These are phyloP conservation scores for Xylariaceae sp. DNA, from an alignment of 2,329 filamentous ascomycete genomes.

Conservation along the genomic window DNA sequence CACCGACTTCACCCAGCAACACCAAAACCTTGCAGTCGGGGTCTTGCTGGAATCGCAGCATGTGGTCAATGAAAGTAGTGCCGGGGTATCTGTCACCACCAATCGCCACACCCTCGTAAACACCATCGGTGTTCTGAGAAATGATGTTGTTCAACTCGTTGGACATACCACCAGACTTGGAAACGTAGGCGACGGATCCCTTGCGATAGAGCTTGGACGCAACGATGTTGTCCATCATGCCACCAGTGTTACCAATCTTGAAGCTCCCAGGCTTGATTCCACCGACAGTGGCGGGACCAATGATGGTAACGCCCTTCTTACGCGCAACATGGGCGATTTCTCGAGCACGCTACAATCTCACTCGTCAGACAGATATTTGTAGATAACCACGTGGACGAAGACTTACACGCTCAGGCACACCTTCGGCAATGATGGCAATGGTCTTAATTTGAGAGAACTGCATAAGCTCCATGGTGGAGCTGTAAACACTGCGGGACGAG, in stretches of 20 bases:
- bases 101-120: constrained; percentile 98
- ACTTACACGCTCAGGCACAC: constrained; percentile 94
- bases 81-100: constrained; percentile 98
- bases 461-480: constrained; percentile 98
- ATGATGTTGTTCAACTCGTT: constrained; percentile 99
- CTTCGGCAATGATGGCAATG: constrained; percentile 98
- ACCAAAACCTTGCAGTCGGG: constrained; percentile 97
- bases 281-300: constrained; percentile 96
- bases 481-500: constrained; percentile 97
- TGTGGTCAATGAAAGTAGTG: constrained; percentile 98
- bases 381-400: background rate
- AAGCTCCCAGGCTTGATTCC: constrained; percentile 99
- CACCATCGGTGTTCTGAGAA: constrained; percentile 91
- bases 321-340: constrained; percentile 95
- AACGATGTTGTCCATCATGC: constrained; percentile 99
- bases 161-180: constrained; percentile 99
- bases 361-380: constrained; percentile 24
- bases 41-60: constrained; percentile 93
- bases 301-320: constrained; percentile 99
- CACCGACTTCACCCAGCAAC: constrained; percentile 95
- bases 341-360: constrained; percentile 69
- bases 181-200: constrained; percentile 97
- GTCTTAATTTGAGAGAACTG: constrained; percentile 94
- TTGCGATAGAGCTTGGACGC: constrained; percentile 99
- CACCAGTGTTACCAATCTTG: constrained; percentile 99